Conservation (phyloP, 2,329 filamentous ascomycete species). For the Nemania abortiva region DNA sequence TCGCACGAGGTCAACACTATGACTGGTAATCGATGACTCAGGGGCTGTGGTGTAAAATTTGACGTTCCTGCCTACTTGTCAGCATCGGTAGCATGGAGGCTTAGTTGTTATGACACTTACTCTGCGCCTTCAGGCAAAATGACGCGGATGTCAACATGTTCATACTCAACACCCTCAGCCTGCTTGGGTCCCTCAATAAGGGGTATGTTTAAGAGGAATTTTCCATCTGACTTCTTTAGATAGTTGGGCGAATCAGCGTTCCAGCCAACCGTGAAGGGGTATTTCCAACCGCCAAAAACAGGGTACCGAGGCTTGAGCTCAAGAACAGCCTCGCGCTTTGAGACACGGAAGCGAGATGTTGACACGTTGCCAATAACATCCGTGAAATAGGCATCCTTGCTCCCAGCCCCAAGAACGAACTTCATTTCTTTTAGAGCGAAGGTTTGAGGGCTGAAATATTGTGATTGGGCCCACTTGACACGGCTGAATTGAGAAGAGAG, state of each 20-base stretch:
- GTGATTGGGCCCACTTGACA: slow-evolving; percentile 78
- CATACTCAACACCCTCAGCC: slow-evolving; percentile 86
- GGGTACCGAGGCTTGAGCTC: slow-evolving; percentile 95
- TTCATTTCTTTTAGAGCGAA: slow-evolving; percentile 84
- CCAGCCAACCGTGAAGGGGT: slow-evolving; percentile 97
- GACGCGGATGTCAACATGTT: slow-evolving; percentile 81
- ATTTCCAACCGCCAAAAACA: slow-evolving; percentile 98
- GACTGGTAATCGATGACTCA: slow-evolving; percentile 68
- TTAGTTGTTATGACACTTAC: slow-evolving; percentile 63
- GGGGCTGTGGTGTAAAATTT: slow-evolving; percentile 82
- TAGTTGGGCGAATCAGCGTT: slow-evolving; percentile 85
- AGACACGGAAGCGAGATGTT: slow-evolving; percentile 86
- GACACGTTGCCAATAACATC: slow-evolving; percentile 98
- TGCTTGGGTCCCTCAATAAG: slow-evolving; percentile 94
- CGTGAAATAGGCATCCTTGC: slow-evolving; percentile 90
- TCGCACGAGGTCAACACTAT: slow-evolving; percentile 73
- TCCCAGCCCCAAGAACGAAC: slow-evolving; percentile 83
- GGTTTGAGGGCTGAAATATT: slow-evolving; percentile 81
- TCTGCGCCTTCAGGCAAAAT: slow-evolving; percentile 91
- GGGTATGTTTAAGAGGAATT: slow-evolving; percentile 89
- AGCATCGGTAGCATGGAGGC: slow-evolving; percentile 53
- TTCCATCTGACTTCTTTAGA: slow-evolving; percentile 73
- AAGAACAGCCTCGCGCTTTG: slow-evolving; percentile 81
- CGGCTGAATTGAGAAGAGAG: slow-evolving; percentile 79
- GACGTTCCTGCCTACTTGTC: slow-evolving; percentile 76